A percentile compares a stretch with the other conserved stretches of the same genome.
Conservation (phyloP, 2,329 filamentous ascomycete species). For the Pseudogymnoascus sp. region DNA sequence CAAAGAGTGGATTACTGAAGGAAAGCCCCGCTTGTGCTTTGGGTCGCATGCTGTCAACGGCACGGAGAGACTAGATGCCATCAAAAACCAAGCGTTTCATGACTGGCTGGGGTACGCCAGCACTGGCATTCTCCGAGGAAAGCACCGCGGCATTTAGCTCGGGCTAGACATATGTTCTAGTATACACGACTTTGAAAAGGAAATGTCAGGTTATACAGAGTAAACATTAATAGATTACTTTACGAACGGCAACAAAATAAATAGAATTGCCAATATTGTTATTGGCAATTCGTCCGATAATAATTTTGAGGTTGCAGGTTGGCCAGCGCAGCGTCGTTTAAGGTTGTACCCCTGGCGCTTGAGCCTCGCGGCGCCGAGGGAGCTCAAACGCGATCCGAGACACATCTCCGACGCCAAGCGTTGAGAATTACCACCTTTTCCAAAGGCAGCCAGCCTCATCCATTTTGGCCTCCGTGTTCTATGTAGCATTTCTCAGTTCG, state of each 20-base stretch:
- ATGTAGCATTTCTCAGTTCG: not conserved
- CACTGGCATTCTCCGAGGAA: not conserved
- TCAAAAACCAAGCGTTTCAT: not conserved
- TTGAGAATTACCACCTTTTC: conserved; percentile 5
- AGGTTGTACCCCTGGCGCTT: conserved; percentile 8
- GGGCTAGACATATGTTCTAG: not conserved
- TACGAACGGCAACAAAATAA: not conserved
- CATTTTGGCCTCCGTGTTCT: not conserved
- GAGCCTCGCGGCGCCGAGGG: not conserved
- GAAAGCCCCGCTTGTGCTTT: not conserved
- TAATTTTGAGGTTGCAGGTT: not conserved
- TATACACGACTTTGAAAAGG: not conserved
- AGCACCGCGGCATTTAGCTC: not conserved
- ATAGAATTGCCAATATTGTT: not conserved
- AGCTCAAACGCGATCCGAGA: conserved; percentile 43
- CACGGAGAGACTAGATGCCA: not conserved
- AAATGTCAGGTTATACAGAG: not conserved
- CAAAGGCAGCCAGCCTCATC: not conserved
- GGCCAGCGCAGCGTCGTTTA: not conserved
- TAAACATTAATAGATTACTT: not conserved
- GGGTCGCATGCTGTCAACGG: not conserved
- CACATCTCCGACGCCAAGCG: conserved; percentile 38
- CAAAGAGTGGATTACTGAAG: not conserved
- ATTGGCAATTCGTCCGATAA: not conserved
- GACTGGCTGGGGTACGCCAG: not conserved